phyloP scores from a whole-genome alignment of 495 filamentous ascomycete genomes.

The Polyplosphaeria fusca region DNA sequence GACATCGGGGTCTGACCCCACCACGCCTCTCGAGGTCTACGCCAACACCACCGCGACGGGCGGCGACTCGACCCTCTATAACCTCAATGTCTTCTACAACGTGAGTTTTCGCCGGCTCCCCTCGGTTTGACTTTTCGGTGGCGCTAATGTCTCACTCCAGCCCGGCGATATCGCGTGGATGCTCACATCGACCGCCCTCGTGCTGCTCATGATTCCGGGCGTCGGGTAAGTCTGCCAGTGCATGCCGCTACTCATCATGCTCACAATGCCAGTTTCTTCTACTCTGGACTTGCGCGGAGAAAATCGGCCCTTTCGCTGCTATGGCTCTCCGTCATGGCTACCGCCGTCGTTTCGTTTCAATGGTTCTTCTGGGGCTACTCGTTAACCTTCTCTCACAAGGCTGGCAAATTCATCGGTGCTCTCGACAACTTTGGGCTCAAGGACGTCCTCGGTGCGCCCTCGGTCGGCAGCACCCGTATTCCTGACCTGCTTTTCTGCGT shows the following conservation, averaged over 20 bases:
- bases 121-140: background rate
- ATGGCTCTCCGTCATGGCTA: constrained; percentile 96
- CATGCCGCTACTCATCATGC: constrained; percentile 40
- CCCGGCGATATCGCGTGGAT: constrained; percentile 91
- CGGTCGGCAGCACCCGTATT: constrained; percentile 72
- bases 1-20: constrained; percentile 9
- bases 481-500: constrained; percentile 90
- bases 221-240: constrained; percentile 63
- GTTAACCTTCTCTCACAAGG: constrained; percentile 83
- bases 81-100: constrained; percentile 76
- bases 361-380: constrained; percentile 99
- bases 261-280: constrained; percentile 69
- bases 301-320: constrained; percentile 94
- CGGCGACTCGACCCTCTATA: constrained; percentile 66
- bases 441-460: constrained; percentile 75
- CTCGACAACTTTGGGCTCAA: constrained; percentile 82
- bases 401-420: constrained; percentile 79
- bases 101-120: constrained; percentile 11
- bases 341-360: constrained; percentile 85
- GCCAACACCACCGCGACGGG: constrained; percentile 66
- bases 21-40: constrained; percentile 28
- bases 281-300: constrained; percentile 92
- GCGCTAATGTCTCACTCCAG: constrained; percentile 43
- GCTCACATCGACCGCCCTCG: constrained; percentile 79
- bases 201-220: constrained; percentile 96